A percentile compares a stretch with the other conserved stretches of the same genome.
Conservation (phyloP, 306 rosid species). For the Cicer judaicum region DNA sequence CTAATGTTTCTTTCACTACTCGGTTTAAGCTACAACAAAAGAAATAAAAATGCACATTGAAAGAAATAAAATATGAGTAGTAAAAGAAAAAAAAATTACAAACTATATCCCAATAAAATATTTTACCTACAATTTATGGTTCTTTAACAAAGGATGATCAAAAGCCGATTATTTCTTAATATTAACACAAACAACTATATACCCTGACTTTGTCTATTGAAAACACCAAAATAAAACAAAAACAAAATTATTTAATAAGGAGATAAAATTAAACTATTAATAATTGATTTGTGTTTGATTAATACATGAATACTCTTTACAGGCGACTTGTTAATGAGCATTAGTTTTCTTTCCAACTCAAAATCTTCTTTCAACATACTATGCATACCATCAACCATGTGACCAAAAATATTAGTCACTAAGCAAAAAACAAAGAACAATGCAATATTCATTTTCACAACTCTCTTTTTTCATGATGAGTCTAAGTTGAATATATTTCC, state of each 20-base stretch:
- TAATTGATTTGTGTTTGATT: not conserved
- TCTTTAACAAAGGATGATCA: constrained; percentile 28
- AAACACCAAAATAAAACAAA: not conserved
- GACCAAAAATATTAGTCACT: not conserved
- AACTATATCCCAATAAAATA: too few relatives aligned
- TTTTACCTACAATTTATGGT: constrained; percentile 28
- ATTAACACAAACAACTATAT: constrained; percentile 28
- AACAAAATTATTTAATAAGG: not conserved
- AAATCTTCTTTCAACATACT: not conserved
- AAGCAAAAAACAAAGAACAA: not conserved
- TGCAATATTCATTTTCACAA: constrained; percentile 14
- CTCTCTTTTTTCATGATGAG: not conserved
- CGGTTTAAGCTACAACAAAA: constrained; percentile 9
- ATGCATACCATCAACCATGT: not conserved
- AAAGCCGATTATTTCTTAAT: constrained; percentile 32
- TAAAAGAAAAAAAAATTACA: not conserved
- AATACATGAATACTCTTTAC: constrained; percentile 36
- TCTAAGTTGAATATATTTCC: not conserved
- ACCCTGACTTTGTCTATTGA: constrained; percentile 16
- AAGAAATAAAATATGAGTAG: not conserved
- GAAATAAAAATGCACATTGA: not conserved
- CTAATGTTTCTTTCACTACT: not conserved
- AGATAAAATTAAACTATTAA: not conserved
- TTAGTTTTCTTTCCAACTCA: constrained; percentile 32
- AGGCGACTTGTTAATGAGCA: constrained; percentile 26